Conservation (phyloP, 371 early-diverging fungal genomes). For the Mucor circinelloides region DNA sequence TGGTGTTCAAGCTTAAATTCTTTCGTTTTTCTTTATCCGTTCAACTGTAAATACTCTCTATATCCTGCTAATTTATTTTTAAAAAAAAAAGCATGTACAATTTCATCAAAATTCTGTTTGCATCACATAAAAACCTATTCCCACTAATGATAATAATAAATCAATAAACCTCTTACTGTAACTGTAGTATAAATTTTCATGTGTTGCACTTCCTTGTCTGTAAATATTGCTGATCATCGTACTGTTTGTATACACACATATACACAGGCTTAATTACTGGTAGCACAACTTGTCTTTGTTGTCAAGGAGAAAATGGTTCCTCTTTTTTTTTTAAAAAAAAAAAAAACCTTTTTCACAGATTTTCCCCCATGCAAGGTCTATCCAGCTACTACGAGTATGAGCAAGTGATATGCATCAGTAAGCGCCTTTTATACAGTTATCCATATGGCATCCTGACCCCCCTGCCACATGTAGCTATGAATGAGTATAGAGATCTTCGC, state of each 20-base stretch:
- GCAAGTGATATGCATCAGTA: not conserved
- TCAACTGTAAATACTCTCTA: not conserved
- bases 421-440: not conserved
- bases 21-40: not conserved
- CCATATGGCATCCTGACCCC: not conserved
- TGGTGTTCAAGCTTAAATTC: slow-evolving; percentile 20
- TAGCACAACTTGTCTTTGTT: not conserved
- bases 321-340: not conserved
- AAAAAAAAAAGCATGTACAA: too few species aligned
- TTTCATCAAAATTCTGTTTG: too few species aligned
- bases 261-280: not conserved
- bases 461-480: not conserved
- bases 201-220: too few species aligned
- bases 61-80: too few species aligned
- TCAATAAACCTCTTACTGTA: too few species aligned
- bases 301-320: not conserved
- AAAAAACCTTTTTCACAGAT: not conserved
- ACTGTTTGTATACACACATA: not conserved
- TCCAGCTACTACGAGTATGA: not conserved
- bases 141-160: too few species aligned
- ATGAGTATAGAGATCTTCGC: not conserved
- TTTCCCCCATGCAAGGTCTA: not conserved
- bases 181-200: too few species aligned
- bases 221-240: too few species aligned
- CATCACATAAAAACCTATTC: too few species aligned